Conservation (phyloP, 345 rosid genomes). For the Lumnitzera racemosa region DNA sequence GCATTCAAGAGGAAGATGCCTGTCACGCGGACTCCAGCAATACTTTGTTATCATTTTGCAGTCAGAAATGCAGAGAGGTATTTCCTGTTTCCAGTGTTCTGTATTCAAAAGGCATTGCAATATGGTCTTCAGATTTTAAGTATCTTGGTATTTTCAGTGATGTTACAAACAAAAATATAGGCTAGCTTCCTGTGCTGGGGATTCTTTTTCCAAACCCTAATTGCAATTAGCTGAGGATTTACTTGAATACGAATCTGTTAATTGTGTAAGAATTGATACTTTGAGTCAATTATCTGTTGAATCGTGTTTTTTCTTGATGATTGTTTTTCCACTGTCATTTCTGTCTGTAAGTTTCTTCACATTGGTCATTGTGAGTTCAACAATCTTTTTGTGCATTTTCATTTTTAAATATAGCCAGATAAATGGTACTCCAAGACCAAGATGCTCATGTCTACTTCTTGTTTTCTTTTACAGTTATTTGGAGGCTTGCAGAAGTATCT, state of each 20-base stretch:
- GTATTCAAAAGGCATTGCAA: background rate
- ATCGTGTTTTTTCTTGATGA: too few species aligned
- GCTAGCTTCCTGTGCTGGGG: background rate
- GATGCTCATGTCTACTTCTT: constrained; percentile 3
- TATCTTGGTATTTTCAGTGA: background rate
- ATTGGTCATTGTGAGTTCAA: too few species aligned
- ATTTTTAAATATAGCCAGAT: background rate
- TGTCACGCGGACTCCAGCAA: constrained; percentile 26
- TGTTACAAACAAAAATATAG: background rate
- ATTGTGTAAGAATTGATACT: too few species aligned
- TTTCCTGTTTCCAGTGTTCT: constrained; percentile 6
- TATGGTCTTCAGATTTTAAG: background rate
- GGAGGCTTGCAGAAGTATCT: constrained; percentile 62
- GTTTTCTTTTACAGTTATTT: constrained; percentile 46
- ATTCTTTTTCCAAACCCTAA: constrained; percentile 2
- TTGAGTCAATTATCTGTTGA: too few species aligned
- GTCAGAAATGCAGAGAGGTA: constrained; percentile 77
- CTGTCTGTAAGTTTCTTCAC: too few species aligned
- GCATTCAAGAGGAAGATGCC: constrained; percentile 41
- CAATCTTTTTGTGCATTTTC: background rate
- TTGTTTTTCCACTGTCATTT: too few species aligned
- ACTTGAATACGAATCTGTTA: background rate
- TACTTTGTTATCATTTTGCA: constrained; percentile 51
- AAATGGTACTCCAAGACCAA: background rate
- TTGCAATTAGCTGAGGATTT: constrained; percentile 3